Percentiles rank a stretch among this genome's conserved stretches.
phyloP scores from a whole-genome alignment of 1,139 yeast genomes.

The Sugiyamaella paludigena region DNA sequence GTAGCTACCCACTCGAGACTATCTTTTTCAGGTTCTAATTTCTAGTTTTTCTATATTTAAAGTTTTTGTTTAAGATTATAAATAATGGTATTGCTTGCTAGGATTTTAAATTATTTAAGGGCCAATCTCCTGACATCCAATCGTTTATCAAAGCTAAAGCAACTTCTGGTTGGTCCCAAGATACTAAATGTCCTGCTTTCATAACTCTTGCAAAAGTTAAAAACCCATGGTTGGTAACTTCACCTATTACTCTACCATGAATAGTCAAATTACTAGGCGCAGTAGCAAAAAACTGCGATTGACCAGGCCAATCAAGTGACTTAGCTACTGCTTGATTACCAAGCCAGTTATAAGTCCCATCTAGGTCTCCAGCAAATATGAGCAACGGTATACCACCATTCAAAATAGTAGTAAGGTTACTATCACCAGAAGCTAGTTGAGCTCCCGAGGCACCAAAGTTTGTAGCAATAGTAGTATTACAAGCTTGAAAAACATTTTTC shows the following conservation, averaged over 20 bases:
- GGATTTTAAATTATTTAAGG: too few relatives aligned
- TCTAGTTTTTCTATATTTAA: too few relatives aligned
- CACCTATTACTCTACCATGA: constrained; percentile 66
- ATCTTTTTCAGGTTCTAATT: too few relatives aligned
- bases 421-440: constrained; percentile 48
- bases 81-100: too few relatives aligned
- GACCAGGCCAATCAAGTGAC: constrained; percentile 59
- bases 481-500: constrained; percentile 46
- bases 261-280: constrained; percentile 52
- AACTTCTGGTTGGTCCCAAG: constrained; percentile 73
- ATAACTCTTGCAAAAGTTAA: constrained; percentile 63
- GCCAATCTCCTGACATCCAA: constrained; percentile 51
- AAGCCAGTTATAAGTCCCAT: constrained; percentile 86
- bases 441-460: constrained; percentile 51
- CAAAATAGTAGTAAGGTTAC: constrained; percentile 64
- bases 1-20: too few relatives aligned
- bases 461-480: constrained; percentile 61
- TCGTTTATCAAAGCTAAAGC: constrained; percentile 64
- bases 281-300: constrained; percentile 35
- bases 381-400: constrained; percentile 68
- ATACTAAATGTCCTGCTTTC: constrained; percentile 73
- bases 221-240: constrained; percentile 53
- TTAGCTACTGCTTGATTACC: constrained; percentile 81
- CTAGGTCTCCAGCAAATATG: constrained; percentile 86
- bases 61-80: too few relatives aligned